Evolutionary conservation across 176 grass and related monocot species (phyloP), one percentile per base, ranked within the genome.

Genomic region (Chrysopogon serrulatus): DNA sequence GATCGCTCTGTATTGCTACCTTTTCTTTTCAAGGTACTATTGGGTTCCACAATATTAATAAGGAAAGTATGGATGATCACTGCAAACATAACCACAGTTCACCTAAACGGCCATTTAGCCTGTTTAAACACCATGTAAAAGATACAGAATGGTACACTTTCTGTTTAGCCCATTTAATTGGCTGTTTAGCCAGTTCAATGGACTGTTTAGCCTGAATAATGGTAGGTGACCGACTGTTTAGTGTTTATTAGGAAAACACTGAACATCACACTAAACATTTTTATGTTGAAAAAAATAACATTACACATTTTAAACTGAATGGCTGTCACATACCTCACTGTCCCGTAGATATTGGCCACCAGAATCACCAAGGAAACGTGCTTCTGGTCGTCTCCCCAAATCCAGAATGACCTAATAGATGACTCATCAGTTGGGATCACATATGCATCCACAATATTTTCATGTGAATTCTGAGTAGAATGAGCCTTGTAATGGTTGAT

Each of bases 381-480:
- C 96, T 79, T 98, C 96, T 81, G 96, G 96, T 42, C 87, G 87
- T 77, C 96, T 88, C 18, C 96, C 96, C 87, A 98, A 87, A 88
- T 98, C 96, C 78, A 98, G 83, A 87, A 98, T 74, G 76, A 98
- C 89, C 96, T 95, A 83, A 84, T 84, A 30, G 76, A 65, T 31
- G 17, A 81, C 26, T 60, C 43, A 67, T 83, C 28, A 79, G 64
- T n/a, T 30, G 40, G 13, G 32, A 71, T 77, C 24, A 71, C 28
- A 70, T 33, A 65, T 78, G 73, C 33, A 59, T 8, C 30, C 78
- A 56, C 21, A 59, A 65, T 15, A 1, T 6, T 56, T 71, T 39
- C 11, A 48, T 14, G 79, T 19, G 27, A 75, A 21, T 71, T 64
- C 53, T 21, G 36, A 72, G 70, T 26, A 45, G 1, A 47, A 76